Percentiles rank a stretch among this genome's conserved stretches.
Evolutionary conservation across 192 early-diverging fungal species (phyloP).

Genomic region (Coemansia sp.): DNA sequence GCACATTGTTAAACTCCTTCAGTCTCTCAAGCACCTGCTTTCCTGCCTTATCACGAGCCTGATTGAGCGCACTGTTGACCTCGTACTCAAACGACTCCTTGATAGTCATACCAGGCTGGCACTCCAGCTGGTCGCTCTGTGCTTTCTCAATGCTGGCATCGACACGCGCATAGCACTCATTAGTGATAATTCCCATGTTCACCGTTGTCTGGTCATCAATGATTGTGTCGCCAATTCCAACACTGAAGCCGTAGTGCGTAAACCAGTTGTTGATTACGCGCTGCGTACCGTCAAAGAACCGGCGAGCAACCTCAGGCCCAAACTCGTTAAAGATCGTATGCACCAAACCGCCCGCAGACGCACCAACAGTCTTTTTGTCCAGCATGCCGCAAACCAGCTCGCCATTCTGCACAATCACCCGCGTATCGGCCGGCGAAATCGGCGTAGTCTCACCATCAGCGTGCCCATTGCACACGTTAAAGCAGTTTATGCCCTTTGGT

Average conservation of each 20-base stretch:
- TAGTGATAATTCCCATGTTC: slow-evolving; percentile 74
- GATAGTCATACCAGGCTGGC: slow-evolving; percentile 88
- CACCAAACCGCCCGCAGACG: slow-evolving; percentile 80
- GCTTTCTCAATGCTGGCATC: slow-evolving; percentile 77
- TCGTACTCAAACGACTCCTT: slow-evolving; percentile 88
- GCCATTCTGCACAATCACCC: slow-evolving; percentile 89
- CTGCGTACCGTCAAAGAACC: slow-evolving; percentile 91
- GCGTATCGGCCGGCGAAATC: slow-evolving; percentile 86
- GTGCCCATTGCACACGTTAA: slow-evolving; percentile 71
- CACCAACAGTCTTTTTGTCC: slow-evolving; percentile 92
- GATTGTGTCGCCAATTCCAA: slow-evolving; percentile 97
- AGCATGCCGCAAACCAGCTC: slow-evolving; percentile 91
- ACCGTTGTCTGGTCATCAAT: slow-evolving; percentile 82
- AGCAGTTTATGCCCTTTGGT: slow-evolving; percentile 89
- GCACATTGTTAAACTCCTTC: slow-evolving; percentile 92
- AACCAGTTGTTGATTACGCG: slow-evolving; percentile 96
- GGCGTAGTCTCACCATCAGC: slow-evolving; percentile 76
- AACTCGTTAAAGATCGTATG: slow-evolving; percentile 95
- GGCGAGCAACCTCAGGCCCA: slow-evolving; percentile 81
- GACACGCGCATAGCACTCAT: slow-evolving; percentile 74
- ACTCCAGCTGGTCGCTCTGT: slow-evolving; percentile 79
- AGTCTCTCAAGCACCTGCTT: slow-evolving; percentile 77
- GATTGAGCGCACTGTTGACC: slow-evolving; percentile 85
- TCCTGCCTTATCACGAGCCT: slow-evolving; percentile 89
- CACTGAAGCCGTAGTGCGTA: slow-evolving; percentile 90